Evolutionary conservation across 345 rosid genomes (phyloP).

Genomic region (Triadica sebifera): DNA sequence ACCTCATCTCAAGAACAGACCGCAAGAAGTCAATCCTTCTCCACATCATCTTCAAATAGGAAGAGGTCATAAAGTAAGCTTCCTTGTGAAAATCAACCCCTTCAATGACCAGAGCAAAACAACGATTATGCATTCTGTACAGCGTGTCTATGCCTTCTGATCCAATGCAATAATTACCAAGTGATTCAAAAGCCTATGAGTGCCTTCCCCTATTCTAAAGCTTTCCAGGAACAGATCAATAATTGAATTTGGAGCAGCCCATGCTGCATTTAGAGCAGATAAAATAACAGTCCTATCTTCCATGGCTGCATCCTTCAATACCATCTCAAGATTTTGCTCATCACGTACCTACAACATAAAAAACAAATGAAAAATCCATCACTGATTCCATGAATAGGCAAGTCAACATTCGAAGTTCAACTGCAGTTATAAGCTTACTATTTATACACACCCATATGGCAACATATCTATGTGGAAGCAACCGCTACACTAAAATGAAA

Average conservation of each 20-base stretch:
- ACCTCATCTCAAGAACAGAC: constrained; percentile 80
- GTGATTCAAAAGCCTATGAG: constrained; percentile 58
- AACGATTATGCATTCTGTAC: constrained; percentile 56
- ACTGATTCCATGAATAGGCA: background rate
- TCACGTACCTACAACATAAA: constrained; percentile 7
- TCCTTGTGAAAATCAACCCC: constrained; percentile 66
- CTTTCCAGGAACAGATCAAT: constrained; percentile 78
- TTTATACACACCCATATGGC: background rate
- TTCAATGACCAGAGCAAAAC: constrained; percentile 64
- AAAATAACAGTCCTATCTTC: constrained; percentile 60
- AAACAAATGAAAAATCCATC: background rate
- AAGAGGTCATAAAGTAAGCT: constrained; percentile 80
- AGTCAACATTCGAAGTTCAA: background rate
- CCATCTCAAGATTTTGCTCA: constrained; percentile 53
- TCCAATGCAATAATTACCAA: constrained; percentile 78
- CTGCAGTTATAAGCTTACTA: background rate
- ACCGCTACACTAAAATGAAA: background rate
- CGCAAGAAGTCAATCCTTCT: constrained; percentile 73
- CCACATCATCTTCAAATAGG: constrained; percentile 95
- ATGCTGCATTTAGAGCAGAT: constrained; percentile 79
- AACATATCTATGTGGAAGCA: background rate
- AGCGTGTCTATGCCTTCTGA: constrained; percentile 57
- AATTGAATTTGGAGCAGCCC: constrained; percentile 67
- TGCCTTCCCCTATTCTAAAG: constrained; percentile 61
- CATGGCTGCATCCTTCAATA: constrained; percentile 59